These are phyloP conservation scores for Luffa aegyptiaca DNA, from an alignment of 306 rosid genomes.

Conservation along the genomic window DNA sequence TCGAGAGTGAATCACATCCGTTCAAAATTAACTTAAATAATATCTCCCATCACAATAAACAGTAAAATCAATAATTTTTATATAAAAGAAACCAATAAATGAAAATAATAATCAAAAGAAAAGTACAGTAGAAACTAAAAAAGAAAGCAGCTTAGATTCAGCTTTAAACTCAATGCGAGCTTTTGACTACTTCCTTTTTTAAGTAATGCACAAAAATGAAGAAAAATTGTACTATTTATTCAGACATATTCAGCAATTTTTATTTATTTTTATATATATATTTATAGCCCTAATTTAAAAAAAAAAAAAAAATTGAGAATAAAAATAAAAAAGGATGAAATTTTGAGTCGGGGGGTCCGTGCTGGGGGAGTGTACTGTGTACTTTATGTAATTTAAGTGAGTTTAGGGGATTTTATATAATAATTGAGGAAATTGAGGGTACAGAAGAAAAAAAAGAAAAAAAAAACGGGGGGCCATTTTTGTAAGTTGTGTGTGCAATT, in stretches of 20 bases:
- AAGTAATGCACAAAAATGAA: neutral
- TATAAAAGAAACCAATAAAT: too few species aligned
- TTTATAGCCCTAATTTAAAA: neutral
- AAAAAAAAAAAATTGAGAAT: neutral
- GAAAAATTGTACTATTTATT: neutral
- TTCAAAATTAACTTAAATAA: too few species aligned
- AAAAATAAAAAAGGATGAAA: neutral
- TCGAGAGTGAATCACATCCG: neutral
- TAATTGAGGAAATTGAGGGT: neutral
- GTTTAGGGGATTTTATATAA: neutral
- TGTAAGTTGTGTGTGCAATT: neutral
- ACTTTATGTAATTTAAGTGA: neutral
- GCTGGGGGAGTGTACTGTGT: neutral
- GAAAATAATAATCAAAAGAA: neutral
- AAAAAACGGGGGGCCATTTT: neutral
- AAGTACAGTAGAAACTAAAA: neutral
- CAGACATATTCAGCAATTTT: neutral
- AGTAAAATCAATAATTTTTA: neutral
- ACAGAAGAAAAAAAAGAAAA: neutral
- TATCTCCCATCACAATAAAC: neutral
- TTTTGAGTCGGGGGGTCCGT: neutral
- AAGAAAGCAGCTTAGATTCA: neutral
- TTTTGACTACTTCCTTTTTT: neutral
- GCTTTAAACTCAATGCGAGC: slow-evolving; percentile 7
- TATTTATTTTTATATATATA: neutral